A percentile compares a stretch with the other conserved stretches of the same genome.
Evolutionary conservation across 495 filamentous ascomycete species (phyloP).

Genomic region (Lophiostoma macrostomum): DNA sequence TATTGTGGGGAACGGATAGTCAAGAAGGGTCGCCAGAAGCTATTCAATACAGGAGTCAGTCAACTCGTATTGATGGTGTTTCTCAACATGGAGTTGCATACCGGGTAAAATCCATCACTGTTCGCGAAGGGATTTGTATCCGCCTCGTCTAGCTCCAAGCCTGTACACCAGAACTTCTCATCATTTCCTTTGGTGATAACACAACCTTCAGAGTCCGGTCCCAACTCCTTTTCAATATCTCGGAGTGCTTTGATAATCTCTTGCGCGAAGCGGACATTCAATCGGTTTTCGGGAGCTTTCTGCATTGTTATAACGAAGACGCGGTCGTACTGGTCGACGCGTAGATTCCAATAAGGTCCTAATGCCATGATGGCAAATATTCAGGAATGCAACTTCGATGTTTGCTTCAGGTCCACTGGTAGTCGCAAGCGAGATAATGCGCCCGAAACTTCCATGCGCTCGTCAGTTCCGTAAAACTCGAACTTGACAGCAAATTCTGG

Average conservation of each 20-base stretch:
- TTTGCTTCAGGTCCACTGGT: too few relatives aligned
- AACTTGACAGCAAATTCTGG: too few relatives aligned
- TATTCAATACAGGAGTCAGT: slow-evolving; percentile 13
- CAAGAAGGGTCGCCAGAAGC: slow-evolving; percentile 50
- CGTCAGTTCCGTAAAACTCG: too few relatives aligned
- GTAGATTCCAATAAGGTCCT: slow-evolving; percentile 32
- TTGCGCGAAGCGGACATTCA: slow-evolving; percentile 48
- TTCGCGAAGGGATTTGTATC: slow-evolving; percentile 50
- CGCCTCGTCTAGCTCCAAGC: slow-evolving; percentile 49
- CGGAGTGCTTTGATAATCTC: slow-evolving; percentile 50
- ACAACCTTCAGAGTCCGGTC: slow-evolving; percentile 45
- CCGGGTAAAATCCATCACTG: slow-evolving; percentile 50
- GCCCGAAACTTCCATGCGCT: too few relatives aligned
- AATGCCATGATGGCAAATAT: slow-evolving; percentile 14
- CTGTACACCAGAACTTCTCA: slow-evolving; percentile 55
- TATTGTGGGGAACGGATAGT: slow-evolving; percentile 53
- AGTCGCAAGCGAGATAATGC: too few relatives aligned
- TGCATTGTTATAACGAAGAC: slow-evolving; percentile 53
- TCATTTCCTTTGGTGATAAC: slow-evolving; percentile 50
- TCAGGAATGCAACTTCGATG: neutral
- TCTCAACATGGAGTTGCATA: neutral
- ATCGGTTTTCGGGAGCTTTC: slow-evolving; percentile 49
- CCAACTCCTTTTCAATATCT: slow-evolving; percentile 43
- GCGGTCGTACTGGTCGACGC: slow-evolving; percentile 39
- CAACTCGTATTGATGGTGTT: neutral